Percentiles rank a stretch among this genome's conserved stretches.
These are phyloP conservation scores for Polytrichum commune DNA, from an alignment of 225 moss, liverwort and hornwort species.

Conservation along the genomic window DNA sequence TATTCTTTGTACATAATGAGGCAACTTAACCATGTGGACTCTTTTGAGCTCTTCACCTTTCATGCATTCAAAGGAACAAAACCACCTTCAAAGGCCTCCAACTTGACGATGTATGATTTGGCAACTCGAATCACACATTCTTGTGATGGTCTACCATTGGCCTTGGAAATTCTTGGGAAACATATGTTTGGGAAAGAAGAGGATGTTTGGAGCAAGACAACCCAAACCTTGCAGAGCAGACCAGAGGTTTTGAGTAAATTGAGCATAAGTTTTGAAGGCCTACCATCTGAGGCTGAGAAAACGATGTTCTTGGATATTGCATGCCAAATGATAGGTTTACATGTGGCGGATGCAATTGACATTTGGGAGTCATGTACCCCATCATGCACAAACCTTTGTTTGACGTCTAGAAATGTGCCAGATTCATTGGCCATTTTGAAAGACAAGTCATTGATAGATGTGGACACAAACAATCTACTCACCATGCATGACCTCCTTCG, in stretches of 20 bases:
- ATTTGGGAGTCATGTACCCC: slow-evolving; percentile 8
- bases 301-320: slow-evolving; percentile 14
- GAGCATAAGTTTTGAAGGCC: slow-evolving; percentile 8
- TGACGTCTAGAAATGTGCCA: slow-evolving; percentile 2
- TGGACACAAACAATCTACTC: slow-evolving; percentile 1
- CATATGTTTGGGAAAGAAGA: slow-evolving; percentile 7
- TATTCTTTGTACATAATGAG: slow-evolving; percentile 10
- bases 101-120: slow-evolving; percentile 3
- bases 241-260: neutral
- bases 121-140: slow-evolving; percentile 3
- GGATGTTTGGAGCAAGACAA: slow-evolving; percentile 12
- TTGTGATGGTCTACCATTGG: slow-evolving; percentile 31
- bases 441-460: slow-evolving; percentile 5
- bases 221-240: neutral
- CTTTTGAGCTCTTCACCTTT: slow-evolving; percentile 21
- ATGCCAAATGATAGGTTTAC: slow-evolving; percentile 12
- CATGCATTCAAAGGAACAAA: slow-evolving; percentile 6
- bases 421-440: slow-evolving; percentile 1
- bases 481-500: slow-evolving; percentile 14
- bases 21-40: neutral
- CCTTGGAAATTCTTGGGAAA: slow-evolving; percentile 22
- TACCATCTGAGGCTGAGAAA: neutral
- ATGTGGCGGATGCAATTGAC: slow-evolving; percentile 3
- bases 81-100: no score
- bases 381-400: neutral